Conservation (phyloP, 176 grass and related monocot genomes). For the Melocanna baccifera region DNA sequence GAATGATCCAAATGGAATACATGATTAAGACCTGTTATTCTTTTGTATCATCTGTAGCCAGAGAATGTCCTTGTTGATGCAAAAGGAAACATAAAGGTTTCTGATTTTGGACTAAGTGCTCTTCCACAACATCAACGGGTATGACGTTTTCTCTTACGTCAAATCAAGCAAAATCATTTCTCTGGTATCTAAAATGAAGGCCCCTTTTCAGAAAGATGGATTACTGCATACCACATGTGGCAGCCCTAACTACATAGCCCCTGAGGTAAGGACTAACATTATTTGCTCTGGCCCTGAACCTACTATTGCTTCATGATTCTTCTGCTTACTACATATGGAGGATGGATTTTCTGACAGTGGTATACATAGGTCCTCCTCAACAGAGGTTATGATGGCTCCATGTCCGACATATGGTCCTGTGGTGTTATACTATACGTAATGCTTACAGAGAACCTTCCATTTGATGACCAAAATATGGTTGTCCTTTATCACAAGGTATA, state of each 20-base stretch:
- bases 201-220: slow-evolving; percentile 74
- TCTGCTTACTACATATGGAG: not conserved
- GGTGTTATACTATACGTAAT: slow-evolving; percentile 91
- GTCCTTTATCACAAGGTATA: slow-evolving; percentile 75
- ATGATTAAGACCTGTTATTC: slow-evolving; percentile 9
- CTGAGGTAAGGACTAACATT: slow-evolving; percentile 58
- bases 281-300: not conserved
- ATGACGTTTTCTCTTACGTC: slow-evolving; percentile 6
- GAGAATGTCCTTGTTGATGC: slow-evolving; percentile 92
- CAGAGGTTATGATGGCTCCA: slow-evolving; percentile 81
- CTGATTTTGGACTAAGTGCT: slow-evolving; percentile 89
- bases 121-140: slow-evolving; percentile 77
- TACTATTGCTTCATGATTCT: slow-evolving; percentile 1
- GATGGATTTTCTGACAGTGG: slow-evolving; percentile 16
- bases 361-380: slow-evolving; percentile 76
- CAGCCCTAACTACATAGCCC: slow-evolving; percentile 93
- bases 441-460: slow-evolving; percentile 80
- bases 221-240: not conserved
- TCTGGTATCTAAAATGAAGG: not conserved
- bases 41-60: slow-evolving; percentile 52
- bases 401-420: slow-evolving; percentile 93
- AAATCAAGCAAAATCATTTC: slow-evolving; percentile 23
- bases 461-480: slow-evolving; percentile 72
- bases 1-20: not conserved
- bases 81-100: slow-evolving; percentile 96